Conservation (phyloP, 768 basidiomycete species). For the Favolaschia claudopus region DNA sequence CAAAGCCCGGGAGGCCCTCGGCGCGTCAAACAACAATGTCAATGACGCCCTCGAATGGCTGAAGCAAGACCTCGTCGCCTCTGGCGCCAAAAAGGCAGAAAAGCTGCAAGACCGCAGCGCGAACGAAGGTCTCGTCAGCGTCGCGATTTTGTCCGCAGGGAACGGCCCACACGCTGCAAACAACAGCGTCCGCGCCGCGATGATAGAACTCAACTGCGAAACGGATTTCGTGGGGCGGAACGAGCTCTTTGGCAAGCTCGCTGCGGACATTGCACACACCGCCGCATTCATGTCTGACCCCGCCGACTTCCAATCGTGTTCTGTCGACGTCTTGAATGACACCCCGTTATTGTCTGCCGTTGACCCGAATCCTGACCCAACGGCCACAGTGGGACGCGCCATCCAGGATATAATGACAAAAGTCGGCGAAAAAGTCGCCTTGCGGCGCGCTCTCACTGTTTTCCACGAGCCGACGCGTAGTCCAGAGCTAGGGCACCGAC, state of each 20-base stretch:
- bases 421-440: constrained; percentile 80
- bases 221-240: constrained; percentile 96
- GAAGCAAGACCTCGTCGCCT: constrained; percentile 70
- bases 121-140: constrained; percentile 79
- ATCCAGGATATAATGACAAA: constrained; percentile 76
- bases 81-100: constrained; percentile 81
- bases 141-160: constrained; percentile 77
- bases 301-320: constrained; percentile 54
- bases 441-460: constrained; percentile 65
- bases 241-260: constrained; percentile 78
- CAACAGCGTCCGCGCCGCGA: constrained; percentile 74
- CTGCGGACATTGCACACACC: constrained; percentile 83
- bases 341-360: constrained; percentile 70
- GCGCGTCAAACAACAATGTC: constrained; percentile 75
- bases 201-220: constrained; percentile 95
- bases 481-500: constrained; percentile 49
- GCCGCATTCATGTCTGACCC: constrained; percentile 73
- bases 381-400: constrained; percentile 63
- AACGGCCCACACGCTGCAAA: constrained; percentile 44
- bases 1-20: constrained; percentile 90
- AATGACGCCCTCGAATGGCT: constrained; percentile 83
- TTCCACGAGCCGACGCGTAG: constrained; percentile 49
- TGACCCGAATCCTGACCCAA: constrained; percentile 42
- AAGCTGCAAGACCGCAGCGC: constrained; percentile 83
- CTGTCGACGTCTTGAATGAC: constrained; percentile 58